Percentiles rank a stretch among this genome's conserved stretches.
phyloP scores from a whole-genome alignment of 768 basidiomycete species.

The Phanerochaete carnosa region DNA sequence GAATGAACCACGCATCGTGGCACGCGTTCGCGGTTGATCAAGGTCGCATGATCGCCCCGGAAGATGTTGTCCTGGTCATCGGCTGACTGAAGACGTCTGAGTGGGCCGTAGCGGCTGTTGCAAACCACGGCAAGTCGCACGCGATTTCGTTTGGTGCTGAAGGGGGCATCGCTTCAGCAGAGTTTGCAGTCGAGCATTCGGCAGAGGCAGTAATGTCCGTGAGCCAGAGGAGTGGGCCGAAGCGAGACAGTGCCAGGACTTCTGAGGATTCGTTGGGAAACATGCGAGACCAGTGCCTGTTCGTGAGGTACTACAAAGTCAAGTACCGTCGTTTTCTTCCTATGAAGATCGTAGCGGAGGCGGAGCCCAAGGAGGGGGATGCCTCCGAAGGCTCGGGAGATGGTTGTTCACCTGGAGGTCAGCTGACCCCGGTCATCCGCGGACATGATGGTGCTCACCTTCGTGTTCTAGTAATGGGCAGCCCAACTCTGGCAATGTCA shows the following conservation, averaged over 20 bases:
- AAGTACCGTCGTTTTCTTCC: background rate
- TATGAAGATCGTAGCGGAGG: slow-evolving; percentile 2
- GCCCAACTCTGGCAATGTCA: background rate
- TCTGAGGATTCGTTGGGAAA: background rate
- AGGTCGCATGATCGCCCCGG: background rate
- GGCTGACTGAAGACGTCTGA: slow-evolving; percentile 1
- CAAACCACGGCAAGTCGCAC: background rate
- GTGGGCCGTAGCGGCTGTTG: background rate
- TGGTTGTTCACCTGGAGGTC: background rate
- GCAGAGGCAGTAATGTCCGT: background rate
- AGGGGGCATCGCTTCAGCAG: background rate
- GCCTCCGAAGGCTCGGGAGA: background rate
- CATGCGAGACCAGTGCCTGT: slow-evolving; percentile 9
- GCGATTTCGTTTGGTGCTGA: background rate
- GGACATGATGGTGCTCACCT: background rate
- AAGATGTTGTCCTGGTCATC: background rate
- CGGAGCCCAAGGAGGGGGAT: background rate
- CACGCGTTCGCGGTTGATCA: background rate
- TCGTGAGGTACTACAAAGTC: slow-evolving; percentile 10
- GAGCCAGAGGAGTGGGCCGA: background rate
- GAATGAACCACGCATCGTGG: background rate
- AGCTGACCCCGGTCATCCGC: background rate
- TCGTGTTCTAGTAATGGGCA: background rate
- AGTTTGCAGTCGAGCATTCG: background rate
- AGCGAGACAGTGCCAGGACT: background rate